Evolutionary conservation across 805 yeast species (phyloP).

Genomic region (Metschnikowia hibisci): DNA sequence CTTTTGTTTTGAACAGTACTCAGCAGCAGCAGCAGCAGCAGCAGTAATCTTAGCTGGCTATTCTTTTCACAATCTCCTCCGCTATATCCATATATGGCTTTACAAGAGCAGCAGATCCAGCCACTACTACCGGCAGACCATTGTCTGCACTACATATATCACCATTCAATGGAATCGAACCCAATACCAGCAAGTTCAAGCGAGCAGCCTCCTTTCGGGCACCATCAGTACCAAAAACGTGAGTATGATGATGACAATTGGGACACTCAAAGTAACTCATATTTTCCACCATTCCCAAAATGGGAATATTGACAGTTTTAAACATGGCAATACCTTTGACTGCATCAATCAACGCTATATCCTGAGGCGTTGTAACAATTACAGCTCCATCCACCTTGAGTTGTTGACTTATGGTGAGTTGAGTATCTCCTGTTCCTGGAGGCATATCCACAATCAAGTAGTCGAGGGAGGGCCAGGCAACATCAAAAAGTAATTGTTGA

Average conservation of each 20-base stretch:
- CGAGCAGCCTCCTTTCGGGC: constrained; percentile 47
- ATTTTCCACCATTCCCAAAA: constrained; percentile 74
- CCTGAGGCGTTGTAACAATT: constrained; percentile 83
- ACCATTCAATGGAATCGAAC: constrained; percentile 63
- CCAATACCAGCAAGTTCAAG: constrained; percentile 50
- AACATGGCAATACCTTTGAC: constrained; percentile 79
- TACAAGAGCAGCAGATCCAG: constrained; percentile 34
- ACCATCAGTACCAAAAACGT: constrained; percentile 69
- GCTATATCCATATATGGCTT: constrained; percentile 51
- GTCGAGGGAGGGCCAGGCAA: constrained; percentile 67
- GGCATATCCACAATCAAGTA: constrained; percentile 79
- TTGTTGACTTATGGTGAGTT: constrained; percentile 76
- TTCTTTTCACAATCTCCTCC: constrained; percentile 20
- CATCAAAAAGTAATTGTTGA: constrained; percentile 80
- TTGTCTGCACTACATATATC: constrained; percentile 58
- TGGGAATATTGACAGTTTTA: constrained; percentile 63
- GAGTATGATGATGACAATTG: constrained; percentile 67
- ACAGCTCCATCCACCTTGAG: constrained; percentile 74
- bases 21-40: too few species aligned
- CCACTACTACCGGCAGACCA: constrained; percentile 61
- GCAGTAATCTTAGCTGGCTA: too few species aligned
- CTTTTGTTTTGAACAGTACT: neutral
- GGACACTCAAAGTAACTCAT: constrained; percentile 80
- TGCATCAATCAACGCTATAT: constrained; percentile 76
- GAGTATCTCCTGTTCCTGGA: constrained; percentile 90